Evolutionary conservation across 805 yeast species (phyloP), one percentile per base, ranked within the genome.

Genomic region (Ogataea thermomethanolica): DNA sequence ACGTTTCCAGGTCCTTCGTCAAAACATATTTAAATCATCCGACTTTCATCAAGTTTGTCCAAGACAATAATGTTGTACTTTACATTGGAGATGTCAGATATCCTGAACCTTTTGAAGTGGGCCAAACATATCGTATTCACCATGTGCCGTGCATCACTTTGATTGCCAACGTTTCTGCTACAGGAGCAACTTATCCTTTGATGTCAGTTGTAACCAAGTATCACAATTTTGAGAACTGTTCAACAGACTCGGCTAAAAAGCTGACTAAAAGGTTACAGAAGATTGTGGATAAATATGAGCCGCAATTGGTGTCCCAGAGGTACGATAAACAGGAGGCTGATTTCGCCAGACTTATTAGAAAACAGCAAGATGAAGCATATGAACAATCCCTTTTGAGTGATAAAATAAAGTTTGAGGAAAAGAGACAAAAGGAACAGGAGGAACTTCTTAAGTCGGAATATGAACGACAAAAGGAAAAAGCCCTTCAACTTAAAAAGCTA

Each of bases 331-430:
- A 78, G 41, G 86, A 83, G 43, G 64, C 78, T 35, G 75, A 73
- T 31, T 59, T 73, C 45, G 70, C 81, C 25, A 77, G 88, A 53
- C 64, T 73, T 22, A 62, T 84, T 13, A 72, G 78, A 48, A 73
- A 76, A 49, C 71, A 77, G 46, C 93, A 84, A 58, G 88, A 84
- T 49, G 64, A 67, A 35, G 87, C 86, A 13, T 85, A 78, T 53
- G 71, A 77, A 48, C 73, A 70, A 45, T 78, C 88, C 0, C 62
- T 84, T 36, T 62, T 71, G 25, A 68, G 65, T 33, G 93, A 85
- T 59, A 70, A 66, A 48, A 49, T 69, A 29, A 79, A 81, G 52
- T 74, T 74, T 53, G 61, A 68, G 28, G 66, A 73, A 44, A 74
- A 70, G 47, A 56, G 61, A 33, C 49, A 49, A 28, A 46, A 43